Conservation (phyloP, 192 early-diverging fungal genomes). For the Mortierella alpina region DNA sequence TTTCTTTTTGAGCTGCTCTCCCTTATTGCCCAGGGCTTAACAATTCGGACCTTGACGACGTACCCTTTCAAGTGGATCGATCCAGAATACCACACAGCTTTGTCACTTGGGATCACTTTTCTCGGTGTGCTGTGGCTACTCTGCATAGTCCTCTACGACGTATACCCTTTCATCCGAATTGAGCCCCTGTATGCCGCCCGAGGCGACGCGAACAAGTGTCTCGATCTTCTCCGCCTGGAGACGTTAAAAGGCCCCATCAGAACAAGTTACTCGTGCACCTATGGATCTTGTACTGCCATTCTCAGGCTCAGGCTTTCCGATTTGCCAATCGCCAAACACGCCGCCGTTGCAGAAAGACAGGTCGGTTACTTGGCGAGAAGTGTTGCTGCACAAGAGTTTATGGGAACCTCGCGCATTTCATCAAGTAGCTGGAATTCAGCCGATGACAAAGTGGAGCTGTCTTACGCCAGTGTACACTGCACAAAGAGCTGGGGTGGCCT, state of each 20-base stretch:
- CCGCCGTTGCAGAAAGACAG: not conserved
- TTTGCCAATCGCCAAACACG: not conserved
- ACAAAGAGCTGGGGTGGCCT: constrained; percentile 11
- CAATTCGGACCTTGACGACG: not conserved
- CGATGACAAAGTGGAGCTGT: no score
- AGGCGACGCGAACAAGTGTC: constrained; percentile 10
- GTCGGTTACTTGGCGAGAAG: not conserved
- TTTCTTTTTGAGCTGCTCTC: no score
- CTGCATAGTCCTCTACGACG: not conserved
- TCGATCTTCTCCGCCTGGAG: constrained; percentile 5
- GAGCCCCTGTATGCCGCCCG: constrained; percentile 5
- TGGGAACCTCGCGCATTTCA: not conserved
- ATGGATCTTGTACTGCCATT: constrained; percentile 2
- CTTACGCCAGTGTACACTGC: constrained; percentile 6
- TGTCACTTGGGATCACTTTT: no score
- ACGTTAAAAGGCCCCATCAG: not conserved
- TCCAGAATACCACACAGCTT: no score
- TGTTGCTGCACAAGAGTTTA: not conserved
- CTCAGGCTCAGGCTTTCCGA: not conserved
- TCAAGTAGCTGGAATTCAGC: no score
- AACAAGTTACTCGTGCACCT: not conserved
- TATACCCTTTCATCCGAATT: not conserved
- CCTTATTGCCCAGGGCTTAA: no score
- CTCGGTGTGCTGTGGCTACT: no score
- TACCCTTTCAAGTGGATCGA: not conserved